Percentiles rank a stretch among this genome's conserved stretches.
These are phyloP conservation scores for Decorospora gaudefroyi DNA, from an alignment of 2,329 filamentous ascomycete species.

Conservation along the genomic window DNA sequence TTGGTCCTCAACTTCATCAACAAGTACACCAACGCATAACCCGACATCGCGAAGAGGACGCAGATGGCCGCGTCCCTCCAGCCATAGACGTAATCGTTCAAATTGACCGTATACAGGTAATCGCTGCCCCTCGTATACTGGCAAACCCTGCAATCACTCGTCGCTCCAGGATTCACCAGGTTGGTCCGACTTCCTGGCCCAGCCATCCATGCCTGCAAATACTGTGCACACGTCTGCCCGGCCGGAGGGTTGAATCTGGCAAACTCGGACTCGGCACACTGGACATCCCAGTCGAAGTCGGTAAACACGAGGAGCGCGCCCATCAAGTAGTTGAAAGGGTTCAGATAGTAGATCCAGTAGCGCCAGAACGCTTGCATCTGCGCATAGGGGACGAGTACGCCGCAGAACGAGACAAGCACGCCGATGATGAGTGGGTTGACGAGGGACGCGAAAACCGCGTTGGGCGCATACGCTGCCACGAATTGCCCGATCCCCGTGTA, in stretches of 20 bases:
- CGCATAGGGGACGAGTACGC: slow-evolving; percentile 66
- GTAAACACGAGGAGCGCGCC: slow-evolving; percentile 49
- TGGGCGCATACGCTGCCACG: slow-evolving; percentile 53
- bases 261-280: slow-evolving; percentile 45
- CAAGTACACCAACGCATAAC: slow-evolving; percentile 57
- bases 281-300: slow-evolving; percentile 50
- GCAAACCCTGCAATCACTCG: slow-evolving; percentile 62
- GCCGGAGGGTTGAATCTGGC: slow-evolving; percentile 55
- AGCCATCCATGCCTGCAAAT: slow-evolving; percentile 39
- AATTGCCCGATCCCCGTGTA: slow-evolving; percentile 61
- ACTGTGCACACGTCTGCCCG: slow-evolving; percentile 61
- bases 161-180: slow-evolving; percentile 64
- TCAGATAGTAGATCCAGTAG: slow-evolving; percentile 51
- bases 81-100: slow-evolving; percentile 64
- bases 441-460: slow-evolving; percentile 61
- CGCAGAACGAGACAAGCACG: slow-evolving; percentile 34
- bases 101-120: slow-evolving; percentile 63
- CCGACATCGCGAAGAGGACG: slow-evolving; percentile 60
- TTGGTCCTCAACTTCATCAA: slow-evolving; percentile 52
- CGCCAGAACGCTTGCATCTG: slow-evolving; percentile 72
- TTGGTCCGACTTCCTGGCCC: slow-evolving; percentile 48
- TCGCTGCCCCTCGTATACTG: slow-evolving; percentile 62
- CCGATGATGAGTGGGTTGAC: slow-evolving; percentile 33
- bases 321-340: slow-evolving; percentile 53
- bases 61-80: slow-evolving; percentile 69